Evolutionary conservation across 2,329 filamentous ascomycete genomes (phyloP).

Genomic region (Monascus ruber): DNA sequence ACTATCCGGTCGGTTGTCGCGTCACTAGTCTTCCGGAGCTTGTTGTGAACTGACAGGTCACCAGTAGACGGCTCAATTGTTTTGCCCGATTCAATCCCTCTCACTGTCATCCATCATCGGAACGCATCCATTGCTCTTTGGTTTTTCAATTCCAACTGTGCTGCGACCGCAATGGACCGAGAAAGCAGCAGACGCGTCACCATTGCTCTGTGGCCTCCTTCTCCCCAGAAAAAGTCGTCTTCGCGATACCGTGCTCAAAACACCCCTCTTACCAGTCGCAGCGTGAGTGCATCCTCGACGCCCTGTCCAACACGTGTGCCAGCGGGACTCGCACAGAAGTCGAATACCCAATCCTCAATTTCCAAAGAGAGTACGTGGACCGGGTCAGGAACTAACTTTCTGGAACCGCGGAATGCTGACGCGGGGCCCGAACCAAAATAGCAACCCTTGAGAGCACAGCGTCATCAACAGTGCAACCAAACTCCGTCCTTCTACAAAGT

Average conservation of each 20-base stretch:
- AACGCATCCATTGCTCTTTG: conserved; percentile 1
- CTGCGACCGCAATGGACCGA: conserved; percentile 13
- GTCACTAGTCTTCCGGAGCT: no score
- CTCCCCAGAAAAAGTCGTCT: conserved; percentile 11
- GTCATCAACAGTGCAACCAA: conserved; percentile 26
- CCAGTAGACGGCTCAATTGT: no score
- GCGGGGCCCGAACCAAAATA: conserved; percentile 3
- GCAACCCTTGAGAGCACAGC: conserved; percentile 19
- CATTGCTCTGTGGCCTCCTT: conserved; percentile 12
- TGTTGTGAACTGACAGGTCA: no score
- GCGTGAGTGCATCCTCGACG: conserved; percentile 7
- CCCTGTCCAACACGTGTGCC: conserved; percentile 10
- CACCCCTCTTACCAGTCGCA: conserved; percentile 7
- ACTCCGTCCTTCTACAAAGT: conserved; percentile 28
- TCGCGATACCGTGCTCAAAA: conserved; percentile 14
- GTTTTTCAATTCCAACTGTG: conserved; percentile 6
- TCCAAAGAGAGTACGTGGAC: background rate
- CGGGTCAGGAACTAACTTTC: background rate
- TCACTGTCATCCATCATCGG: conserved; percentile 16
- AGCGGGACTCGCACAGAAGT: no score
- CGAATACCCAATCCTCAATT: conserved; percentile 3
- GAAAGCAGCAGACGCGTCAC: conserved; percentile 15
- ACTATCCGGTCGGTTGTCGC: no score
- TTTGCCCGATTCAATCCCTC: conserved; percentile 1
- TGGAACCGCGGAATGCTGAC: conserved; percentile 3